Base-by-base conservation (phyloP, 441 rosid species). In the Biscutella laevigata region DNA sequence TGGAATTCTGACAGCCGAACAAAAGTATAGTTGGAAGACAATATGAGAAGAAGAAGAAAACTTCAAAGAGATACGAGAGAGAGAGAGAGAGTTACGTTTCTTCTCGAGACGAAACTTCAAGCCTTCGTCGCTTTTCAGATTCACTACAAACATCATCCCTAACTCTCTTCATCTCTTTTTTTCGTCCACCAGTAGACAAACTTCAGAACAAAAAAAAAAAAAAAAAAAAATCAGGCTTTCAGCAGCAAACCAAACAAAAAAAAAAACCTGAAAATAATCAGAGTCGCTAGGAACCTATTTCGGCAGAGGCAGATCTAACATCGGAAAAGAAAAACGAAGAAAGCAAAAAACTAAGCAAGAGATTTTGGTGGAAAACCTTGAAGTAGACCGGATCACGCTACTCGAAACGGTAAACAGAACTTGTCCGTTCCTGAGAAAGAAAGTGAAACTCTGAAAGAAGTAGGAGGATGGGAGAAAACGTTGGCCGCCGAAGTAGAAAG, bases 101-200 rank as follows among this genome's bases (percentile, higher is more conserved):
- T 61, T 79, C 90, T 29, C 75, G 72, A 58, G 98, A 77, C 47
- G 89, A 74, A 55, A 61, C 70, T 49, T 62, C 59, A 11, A 85
- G 82, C 63, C 74, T 73, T 70, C 73, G 40, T 43, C 33, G 79
- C 41, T 73, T 64, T 56, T 77, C 86, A 46, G 92, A 26, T 54
- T 50, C 61, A 69, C 64, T 59, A 52, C 52, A 64, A 46, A 66
- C 79, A 51, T 82, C 89, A 32, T 90, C 95, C 69, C 94, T 80
- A 10, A 74, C 75, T 77, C 90, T 78, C 83, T 87, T 91, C 98
- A 87, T 87, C 70, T 54, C 66, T 47, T 42, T 48, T 12, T 51
- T n/a, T n/a, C n/a, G n/a, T 30, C 26, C 56, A 27, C 35, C 15
- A 0, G 5, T 35, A 25, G n/a, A 35, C 27, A 13, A 4, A 26